A percentile compares a stretch with the other conserved stretches of the same genome.
These are phyloP conservation scores for Salicornia ramosissima DNA, from an alignment of 148 eudicot genomes.

Conservation along the genomic window DNA sequence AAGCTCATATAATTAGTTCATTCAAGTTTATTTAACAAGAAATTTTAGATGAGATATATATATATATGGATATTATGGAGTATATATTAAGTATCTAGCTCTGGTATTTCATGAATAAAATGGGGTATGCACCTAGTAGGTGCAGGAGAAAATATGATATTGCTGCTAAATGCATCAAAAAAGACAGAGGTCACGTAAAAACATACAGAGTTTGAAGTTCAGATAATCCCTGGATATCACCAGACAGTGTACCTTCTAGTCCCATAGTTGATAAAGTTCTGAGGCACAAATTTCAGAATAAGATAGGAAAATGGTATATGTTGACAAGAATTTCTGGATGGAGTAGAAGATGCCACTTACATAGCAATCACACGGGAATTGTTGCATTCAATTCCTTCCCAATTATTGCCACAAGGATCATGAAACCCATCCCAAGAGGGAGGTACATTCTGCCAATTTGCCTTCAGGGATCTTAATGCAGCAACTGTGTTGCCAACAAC, in stretches of 20 bases:
- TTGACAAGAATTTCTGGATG: not conserved
- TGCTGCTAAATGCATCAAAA: too few species aligned
- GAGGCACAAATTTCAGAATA: constrained; percentile 19
- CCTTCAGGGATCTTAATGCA: too few species aligned
- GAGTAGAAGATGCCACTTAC: not conserved
- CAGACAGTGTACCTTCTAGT: constrained; percentile 54
- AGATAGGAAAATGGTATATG: not conserved
- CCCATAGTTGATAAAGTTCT: constrained; percentile 54
- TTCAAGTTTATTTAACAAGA: not conserved
- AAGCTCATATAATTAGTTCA: not conserved
- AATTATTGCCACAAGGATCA: too few species aligned
- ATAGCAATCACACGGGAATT: too few species aligned
- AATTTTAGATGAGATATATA: not conserved
- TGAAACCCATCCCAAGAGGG: too few species aligned
- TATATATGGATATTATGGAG: too few species aligned
- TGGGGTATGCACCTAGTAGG: not conserved
- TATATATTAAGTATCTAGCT: not conserved
- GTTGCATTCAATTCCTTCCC: too few species aligned
- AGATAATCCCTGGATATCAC: constrained; percentile 49
- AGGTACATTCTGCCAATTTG: too few species aligned
- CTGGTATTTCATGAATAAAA: not conserved
- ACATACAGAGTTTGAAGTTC: constrained; percentile 63
- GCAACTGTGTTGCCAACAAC: too few species aligned
- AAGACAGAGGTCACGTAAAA: not conserved
- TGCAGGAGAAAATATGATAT: too few species aligned